Base-by-base conservation (phyloP, 345 rosid species). In the Reutealis trisperma region DNA sequence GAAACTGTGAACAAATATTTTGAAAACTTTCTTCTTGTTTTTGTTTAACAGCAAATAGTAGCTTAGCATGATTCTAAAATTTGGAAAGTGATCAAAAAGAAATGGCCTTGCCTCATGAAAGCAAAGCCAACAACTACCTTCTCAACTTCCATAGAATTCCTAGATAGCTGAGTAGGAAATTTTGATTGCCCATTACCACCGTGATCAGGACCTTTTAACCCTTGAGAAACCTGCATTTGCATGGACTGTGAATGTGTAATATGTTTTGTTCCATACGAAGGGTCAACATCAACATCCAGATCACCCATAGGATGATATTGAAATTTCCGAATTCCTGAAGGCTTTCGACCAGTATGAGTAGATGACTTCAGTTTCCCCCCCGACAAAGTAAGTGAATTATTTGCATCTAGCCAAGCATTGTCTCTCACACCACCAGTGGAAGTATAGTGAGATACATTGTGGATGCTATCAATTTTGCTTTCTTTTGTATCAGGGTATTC, bases 221-320 rank as follows among this genome's bases (percentile, higher is more conserved):
- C 86, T 75, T 69, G 79, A 76, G 84, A 77, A 72, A 71, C 77
- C 72, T 83, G 88, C 63, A 81, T 87, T 49, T 52, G 59, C n/a
- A 18, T 66, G 49, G 84, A 27, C 70, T 75, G 85, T 68, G 80
- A 61, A 79, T 77, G 87, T 54, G 87, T 24, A 72, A 63, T 75
- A 37, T 57, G 74, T 75, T 84, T 86, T 67, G 79, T 69, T 76
- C 83, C 88, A 77, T 73, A 71, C 58, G 86, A 82, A 77, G 88
- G 77, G 67, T 88, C 91, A 24, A 79, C 58, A 76, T 85, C 90
- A 69, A 75, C 82, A 82, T 86, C 93, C 75, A 89, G 72, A 90
- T 90, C 87, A 57, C 98, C 98, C 94, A 90, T 93, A n/a, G 98
- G 98, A 86, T 93, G 98, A 82, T 88, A 91, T 77, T 93, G 95